Evolutionary conservation across 345 rosid species (phyloP).

Genomic region (Viola odorata): DNA sequence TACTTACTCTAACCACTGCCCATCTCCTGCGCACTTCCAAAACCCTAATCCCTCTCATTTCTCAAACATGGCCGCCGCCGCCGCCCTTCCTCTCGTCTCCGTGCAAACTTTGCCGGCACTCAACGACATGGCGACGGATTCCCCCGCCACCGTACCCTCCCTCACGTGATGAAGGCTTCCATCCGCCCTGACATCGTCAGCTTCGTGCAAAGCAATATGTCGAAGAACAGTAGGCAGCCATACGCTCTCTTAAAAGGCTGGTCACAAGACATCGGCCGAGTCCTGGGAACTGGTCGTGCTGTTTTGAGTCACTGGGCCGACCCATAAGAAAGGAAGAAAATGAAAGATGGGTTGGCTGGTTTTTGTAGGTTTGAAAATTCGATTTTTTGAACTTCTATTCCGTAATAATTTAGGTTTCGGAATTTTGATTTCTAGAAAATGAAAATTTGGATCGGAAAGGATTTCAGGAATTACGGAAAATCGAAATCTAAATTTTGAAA

Average conservation of each 20-base stretch:
- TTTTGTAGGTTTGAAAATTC: no score
- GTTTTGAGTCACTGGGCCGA: no score
- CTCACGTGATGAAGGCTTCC: conserved; percentile 78
- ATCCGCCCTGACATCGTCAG: conserved; percentile 79
- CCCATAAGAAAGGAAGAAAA: no score
- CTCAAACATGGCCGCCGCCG: conserved; percentile 35
- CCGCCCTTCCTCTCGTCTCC: conserved; percentile 62
- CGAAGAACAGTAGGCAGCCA: conserved; percentile 88
- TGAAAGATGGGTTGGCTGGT: no score
- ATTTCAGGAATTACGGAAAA: no score
- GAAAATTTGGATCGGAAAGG: no score
- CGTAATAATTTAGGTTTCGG: no score
- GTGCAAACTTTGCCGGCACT: conserved; percentile 53
- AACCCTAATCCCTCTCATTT: neutral
- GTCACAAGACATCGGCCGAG: conserved; percentile 98
- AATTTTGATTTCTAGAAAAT: no score
- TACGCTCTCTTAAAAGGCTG: conserved; percentile 84
- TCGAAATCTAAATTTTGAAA: no score
- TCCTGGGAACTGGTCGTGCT: conserved; percentile 99
- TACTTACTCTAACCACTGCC: no score
- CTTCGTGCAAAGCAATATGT: conserved; percentile 66
- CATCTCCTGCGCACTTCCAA: no score
- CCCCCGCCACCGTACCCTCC: conserved; percentile 51
- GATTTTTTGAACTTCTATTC: no score
- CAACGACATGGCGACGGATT: conserved; percentile 73